Evolutionary conservation across 2,329 filamentous ascomycete genomes (phyloP), one percentile per base, ranked within the genome.

Genomic region (Neoarthrinium moseri): DNA sequence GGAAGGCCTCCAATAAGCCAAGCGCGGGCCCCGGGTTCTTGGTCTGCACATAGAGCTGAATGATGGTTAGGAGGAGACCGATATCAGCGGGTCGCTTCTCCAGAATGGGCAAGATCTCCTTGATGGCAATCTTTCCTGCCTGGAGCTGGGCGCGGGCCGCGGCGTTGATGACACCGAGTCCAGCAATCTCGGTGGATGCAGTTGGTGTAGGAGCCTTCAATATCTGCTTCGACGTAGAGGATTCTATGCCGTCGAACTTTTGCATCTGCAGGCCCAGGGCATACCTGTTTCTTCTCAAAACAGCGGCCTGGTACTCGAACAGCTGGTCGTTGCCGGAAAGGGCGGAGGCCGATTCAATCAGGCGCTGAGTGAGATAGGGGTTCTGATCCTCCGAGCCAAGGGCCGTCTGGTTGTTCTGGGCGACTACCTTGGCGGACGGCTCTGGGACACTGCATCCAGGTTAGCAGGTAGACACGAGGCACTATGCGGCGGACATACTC

Each of bases 21-120:
- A 91, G 80, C 4, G 92, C 92, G 4, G 86, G 83, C 23, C 80
- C 84, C 22, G 81, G 76, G 60, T 92, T 90, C 37, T 84, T 81
- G 32, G 77, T 80, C 41, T 83, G 74, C 13, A 94, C 73, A 60
- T 95, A 91, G 35, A 96, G 78, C 63, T 96, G 91, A 8, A 92
- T 77, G 46, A 90, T 79, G 8, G 89, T 91, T 30, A 96, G 73
- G 20, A 89, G 70, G 3, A 96, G 74, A 2, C 91, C 92, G 18
- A 96, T 73, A 60, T 96, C 90, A 49, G 81, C 81, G 0, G 91
- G 89, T 23, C 89, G 77, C 59, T 83, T 85, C 56, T 89, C 84
- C 6, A 92, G 71, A 11, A 91, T 65, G 1, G 81, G 79, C 4
- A 89, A 67, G 21, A 95, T 80, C 27, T 80, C 74, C 60, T 85